Conservation (phyloP, 1,284 basidiomycete species). For the Irpex sp. region DNA sequence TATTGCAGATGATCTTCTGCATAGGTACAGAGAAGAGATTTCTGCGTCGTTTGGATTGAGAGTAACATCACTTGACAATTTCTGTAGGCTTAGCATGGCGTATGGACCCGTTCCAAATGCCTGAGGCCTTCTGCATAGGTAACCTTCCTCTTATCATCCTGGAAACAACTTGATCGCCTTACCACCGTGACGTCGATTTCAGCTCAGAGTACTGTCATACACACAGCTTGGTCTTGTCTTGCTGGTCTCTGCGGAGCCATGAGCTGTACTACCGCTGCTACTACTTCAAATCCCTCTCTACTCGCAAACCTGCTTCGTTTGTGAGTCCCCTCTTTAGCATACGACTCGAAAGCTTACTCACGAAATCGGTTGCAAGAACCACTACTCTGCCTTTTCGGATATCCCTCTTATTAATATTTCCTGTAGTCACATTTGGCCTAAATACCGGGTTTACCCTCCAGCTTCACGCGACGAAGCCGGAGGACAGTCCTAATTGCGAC, state of each 20-base stretch:
- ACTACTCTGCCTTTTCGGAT: constrained; percentile 31
- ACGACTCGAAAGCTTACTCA: constrained; percentile 22
- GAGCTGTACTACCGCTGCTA: constrained; percentile 38
- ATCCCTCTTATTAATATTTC: constrained; percentile 40
- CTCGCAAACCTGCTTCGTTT: neutral
- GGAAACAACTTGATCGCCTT: neutral
- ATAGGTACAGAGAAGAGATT: constrained; percentile 26
- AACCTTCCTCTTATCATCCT: constrained; percentile 15
- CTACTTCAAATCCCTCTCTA: neutral
- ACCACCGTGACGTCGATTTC: neutral
- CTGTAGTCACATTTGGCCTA: constrained; percentile 39
- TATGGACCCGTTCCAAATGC: constrained; percentile 60
- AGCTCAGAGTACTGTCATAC: constrained; percentile 49
- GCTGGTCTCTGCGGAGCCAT: constrained; percentile 49
- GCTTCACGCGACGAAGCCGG: constrained; percentile 40
- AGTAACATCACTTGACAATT: neutral
- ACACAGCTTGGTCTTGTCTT: constrained; percentile 43
- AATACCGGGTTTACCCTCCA: constrained; percentile 42
- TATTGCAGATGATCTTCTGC: constrained; percentile 46
- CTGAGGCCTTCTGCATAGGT: constrained; percentile 54
- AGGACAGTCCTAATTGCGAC: constrained; percentile 54
- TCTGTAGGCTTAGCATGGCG: constrained; percentile 54
- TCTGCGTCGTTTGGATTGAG: neutral
- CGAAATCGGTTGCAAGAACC: constrained; percentile 36
- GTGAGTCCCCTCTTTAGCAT: constrained; percentile 3